Conservation (phyloP, 352 stramenopile species). For the Globisporangium takayamanum region DNA sequence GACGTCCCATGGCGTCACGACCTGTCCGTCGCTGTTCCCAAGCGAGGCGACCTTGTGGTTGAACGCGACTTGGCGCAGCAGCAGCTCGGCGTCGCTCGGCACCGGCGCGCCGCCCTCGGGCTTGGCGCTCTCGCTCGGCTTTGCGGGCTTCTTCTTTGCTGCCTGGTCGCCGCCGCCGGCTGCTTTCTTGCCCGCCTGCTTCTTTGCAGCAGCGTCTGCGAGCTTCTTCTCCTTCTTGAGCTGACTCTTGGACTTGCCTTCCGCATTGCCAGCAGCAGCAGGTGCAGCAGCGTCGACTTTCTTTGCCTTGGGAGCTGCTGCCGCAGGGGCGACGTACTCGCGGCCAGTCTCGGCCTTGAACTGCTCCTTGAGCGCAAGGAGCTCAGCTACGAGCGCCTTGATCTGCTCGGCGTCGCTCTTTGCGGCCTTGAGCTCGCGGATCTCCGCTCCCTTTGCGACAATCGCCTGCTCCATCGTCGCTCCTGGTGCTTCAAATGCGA, state of each 20-base stretch:
- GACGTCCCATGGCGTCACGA: constrained; percentile 91
- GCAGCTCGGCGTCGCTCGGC: constrained; percentile 45
- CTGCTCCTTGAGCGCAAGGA: constrained; percentile 69
- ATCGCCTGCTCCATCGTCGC: constrained; percentile 38
- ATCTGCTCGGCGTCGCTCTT: constrained; percentile 58
- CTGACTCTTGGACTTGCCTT: constrained; percentile 78
- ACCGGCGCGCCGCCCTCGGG: constrained; percentile 51
- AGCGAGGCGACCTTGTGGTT: constrained; percentile 54
- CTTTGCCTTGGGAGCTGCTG: constrained; percentile 18
- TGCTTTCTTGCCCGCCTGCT: constrained; percentile 23
- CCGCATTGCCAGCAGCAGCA: constrained; percentile 7
- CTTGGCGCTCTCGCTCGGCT: constrained; percentile 70
- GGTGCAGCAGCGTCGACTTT: constrained; percentile 3
- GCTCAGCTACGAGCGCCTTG: constrained; percentile 40
- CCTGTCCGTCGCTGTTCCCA: constrained; percentile 53
- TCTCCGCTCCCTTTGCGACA: constrained; percentile 62
- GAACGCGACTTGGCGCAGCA: constrained; percentile 73
- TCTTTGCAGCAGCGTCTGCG: constrained; percentile 39
- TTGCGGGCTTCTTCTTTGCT: constrained; percentile 40
- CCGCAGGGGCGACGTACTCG: constrained; percentile 50
- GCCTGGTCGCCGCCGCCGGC: constrained; percentile 14
- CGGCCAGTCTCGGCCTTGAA: constrained; percentile 72
- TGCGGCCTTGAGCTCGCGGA: constrained; percentile 73
- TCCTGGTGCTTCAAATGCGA: no score
- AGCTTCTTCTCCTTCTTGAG: constrained; percentile 88